Base-by-base conservation (phyloP, 2,329 filamentous ascomycete genomes). In the Sporothrix pallida region DNA sequence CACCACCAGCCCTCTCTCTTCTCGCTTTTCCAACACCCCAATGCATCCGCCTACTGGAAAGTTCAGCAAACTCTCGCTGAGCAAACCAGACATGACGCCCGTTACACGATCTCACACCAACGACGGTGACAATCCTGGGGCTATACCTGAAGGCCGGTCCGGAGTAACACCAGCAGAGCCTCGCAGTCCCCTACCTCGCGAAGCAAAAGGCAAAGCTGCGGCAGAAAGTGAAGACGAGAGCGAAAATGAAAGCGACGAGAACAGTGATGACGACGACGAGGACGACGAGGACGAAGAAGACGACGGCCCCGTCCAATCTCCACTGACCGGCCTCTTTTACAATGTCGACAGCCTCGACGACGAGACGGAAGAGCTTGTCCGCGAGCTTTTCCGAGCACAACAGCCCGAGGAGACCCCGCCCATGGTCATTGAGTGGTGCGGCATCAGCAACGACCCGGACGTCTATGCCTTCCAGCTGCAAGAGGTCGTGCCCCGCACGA, bases 401-500 rank as follows among this genome's bases (percentile, higher is more conserved):
- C 68, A 76, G 0, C 73, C 73, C 26, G 77, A 80, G 46, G 83
- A 86, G 12, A 83, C 86, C 0, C 85, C 87, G 2, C 82, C 83
- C 74, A 84, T 89, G 74, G 81, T 83, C 0, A 79, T 89, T 7
- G 84, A 87, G 76, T 83, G 83, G 72, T 89, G 87, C 74, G 83
- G 84, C 54, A 44, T 76, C 26, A 79, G 78, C n/a, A 78, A 77
- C 42, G 72, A 77, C 60, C 82, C 84, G 31, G 78, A 85, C 74
- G 85, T 86, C 23, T 88, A 87, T 73, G 85, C 87, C 67, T 89
- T 89, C 74, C 84, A 88, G 77, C 84, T 89, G 81, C 86, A 86
- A 3, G 87, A 89, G 78, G 80, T 85, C 2, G 85, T 86, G 37
- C 86, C 86, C 15, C 84, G 85, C 12, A 86, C 85, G 20, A 82